Conservation (phyloP, 78 protist species). For the Bigelowiella natans region DNA sequence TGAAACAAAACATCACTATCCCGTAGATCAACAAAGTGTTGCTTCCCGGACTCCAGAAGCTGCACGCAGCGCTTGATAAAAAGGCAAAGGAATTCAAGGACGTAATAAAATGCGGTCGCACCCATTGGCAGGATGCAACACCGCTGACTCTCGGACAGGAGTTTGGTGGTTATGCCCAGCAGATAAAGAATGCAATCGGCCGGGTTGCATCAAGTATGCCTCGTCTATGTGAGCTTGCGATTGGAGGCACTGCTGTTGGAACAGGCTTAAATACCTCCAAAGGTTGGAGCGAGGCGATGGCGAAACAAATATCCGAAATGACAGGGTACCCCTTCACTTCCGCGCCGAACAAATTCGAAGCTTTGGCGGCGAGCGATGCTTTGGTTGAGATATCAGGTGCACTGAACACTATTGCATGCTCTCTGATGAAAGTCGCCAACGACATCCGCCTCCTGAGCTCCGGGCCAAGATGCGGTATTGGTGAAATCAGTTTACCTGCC, state of each 20-base stretch:
- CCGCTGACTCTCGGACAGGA: conserved; percentile 88
- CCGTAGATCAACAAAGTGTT: conserved; percentile 3
- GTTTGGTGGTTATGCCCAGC: conserved; percentile 69
- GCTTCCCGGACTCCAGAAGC: conserved; percentile 48
- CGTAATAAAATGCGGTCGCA: conserved; percentile 86
- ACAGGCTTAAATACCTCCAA: conserved; percentile 42
- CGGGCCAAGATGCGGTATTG: conserved; percentile 90
- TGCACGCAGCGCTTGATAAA: conserved; percentile 33
- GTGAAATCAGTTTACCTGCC: conserved; percentile 71
- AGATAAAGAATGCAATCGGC: conserved; percentile 48
- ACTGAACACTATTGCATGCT: conserved; percentile 60
- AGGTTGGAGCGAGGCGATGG: conserved; percentile 60
- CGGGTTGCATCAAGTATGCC: conserved; percentile 52
- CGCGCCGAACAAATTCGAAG: conserved; percentile 83
- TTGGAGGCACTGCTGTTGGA: conserved; percentile 95
- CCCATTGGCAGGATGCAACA: conserved; percentile 81
- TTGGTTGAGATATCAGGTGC: conserved; percentile 68
- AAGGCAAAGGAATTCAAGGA: conserved; percentile 51
- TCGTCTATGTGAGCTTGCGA: conserved; percentile 59
- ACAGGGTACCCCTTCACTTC: conserved; percentile 69
- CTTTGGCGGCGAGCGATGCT: conserved; percentile 79
- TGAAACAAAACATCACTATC: no score
- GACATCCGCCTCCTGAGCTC: conserved; percentile 70
- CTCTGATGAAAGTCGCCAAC: conserved; percentile 80
- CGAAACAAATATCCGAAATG: conserved; percentile 40